phyloP scores from a whole-genome alignment of 768 basidiomycete genomes.

The Asterophora lycoperdoides region DNA sequence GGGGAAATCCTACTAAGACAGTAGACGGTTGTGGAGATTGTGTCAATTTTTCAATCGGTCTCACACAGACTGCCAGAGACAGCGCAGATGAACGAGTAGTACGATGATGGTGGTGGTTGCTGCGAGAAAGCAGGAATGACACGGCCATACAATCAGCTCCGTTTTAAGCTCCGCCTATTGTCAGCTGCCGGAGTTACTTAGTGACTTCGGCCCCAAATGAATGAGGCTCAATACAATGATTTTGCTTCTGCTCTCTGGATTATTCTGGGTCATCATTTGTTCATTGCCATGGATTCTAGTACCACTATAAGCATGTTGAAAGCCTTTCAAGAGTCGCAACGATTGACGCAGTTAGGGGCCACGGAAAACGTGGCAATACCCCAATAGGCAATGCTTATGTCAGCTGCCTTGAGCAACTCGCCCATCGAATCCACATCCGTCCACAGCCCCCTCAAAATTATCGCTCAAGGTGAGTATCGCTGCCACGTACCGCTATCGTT shows the following conservation, averaged over 20 bases:
- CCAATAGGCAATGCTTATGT: constrained; percentile 29
- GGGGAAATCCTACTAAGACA: constrained; percentile 12
- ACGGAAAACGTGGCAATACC: not conserved
- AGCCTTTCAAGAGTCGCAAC: not conserved
- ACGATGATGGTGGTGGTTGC: constrained; percentile 37
- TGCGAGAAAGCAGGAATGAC: constrained; percentile 24
- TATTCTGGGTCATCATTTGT: no score
- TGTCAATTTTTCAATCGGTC: constrained; percentile 40
- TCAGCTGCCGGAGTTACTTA: constrained; percentile 6
- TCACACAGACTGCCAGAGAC: constrained; percentile 47
- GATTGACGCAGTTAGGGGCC: not conserved
- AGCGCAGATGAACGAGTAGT: constrained; percentile 33
- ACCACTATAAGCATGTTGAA: no score
- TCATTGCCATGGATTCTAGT: no score
- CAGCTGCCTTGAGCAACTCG: constrained; percentile 25
- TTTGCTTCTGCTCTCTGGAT: not conserved
- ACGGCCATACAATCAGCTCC: constrained; percentile 19
- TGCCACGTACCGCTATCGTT: constrained; percentile 11
- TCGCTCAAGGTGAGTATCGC: constrained; percentile 38
- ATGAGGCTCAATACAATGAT: not conserved
- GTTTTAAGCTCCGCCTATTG: constrained; percentile 30
- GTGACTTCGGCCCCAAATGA: not conserved
- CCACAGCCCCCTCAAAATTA: constrained; percentile 33
- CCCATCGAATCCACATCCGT: constrained; percentile 19
- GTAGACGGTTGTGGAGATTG: constrained; percentile 18